Base-by-base conservation (phyloP, 2,329 filamentous ascomycete species). In the Fusarium aywerte region DNA sequence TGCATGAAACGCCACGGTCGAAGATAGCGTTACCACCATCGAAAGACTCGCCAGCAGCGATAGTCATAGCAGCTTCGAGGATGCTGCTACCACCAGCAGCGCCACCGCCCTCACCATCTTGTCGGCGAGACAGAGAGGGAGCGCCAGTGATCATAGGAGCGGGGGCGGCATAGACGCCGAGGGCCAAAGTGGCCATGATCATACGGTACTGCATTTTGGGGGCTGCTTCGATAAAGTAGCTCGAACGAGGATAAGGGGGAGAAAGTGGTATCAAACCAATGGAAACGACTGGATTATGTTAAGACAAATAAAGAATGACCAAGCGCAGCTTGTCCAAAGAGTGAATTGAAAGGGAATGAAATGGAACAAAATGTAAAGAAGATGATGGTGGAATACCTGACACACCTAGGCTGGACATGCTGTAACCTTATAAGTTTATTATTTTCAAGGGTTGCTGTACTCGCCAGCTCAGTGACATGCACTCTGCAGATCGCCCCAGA, bases 21-120 rank as follows among this genome's bases (percentile, higher is more conserved):
- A 67, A 75, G 59, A 73, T 54, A 52, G 58, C 69, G 40, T 75
- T 67, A 13, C 69, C 65, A 47, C 74, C 75, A 18, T 77, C 75
- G 29, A 77, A 76, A 54, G 66, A 60, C 53, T 73, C 47, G 20
- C 71, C 71, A 1, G 71, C 71, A 7, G 70, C 71, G 33, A 69
- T 73, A 23, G 73, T 73, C 68, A 62, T 69, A 38, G 69, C 65
- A 4, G 67, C 70, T 9, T 68, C 44, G 27, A 74, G 72, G 21
- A 74, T 67, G 39, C 61, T 74, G 62, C 62, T 73, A 12, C 40
- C 68, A 18, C 58, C 57, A 16, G 15, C 39, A 8, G 38, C 54
- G 2, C 47, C 49, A 8, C 44, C 27, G 27, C 27, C 27, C 27
- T 27, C 18, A 20, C 25, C 20, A 53, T 74, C 65, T 25, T 71